Evolutionary conservation across 441 rosid species (phyloP).

Genomic region (Erodium moschatum): DNA sequence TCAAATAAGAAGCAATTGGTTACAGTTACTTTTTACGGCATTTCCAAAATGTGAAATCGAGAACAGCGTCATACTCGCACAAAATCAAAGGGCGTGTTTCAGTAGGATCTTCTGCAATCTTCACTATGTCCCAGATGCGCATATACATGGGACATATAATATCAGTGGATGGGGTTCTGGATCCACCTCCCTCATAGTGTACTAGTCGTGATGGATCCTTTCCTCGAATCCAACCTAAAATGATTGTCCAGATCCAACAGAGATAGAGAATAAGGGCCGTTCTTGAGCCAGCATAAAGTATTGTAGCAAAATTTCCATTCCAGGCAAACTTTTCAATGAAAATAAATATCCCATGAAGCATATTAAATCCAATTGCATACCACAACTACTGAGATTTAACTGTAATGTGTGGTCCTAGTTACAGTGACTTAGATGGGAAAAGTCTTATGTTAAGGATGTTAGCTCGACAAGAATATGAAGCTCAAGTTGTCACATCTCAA

Average conservation of each 20-base stretch:
- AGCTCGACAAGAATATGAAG: background rate
- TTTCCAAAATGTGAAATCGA: constrained; percentile 15
- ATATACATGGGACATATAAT: constrained; percentile 95
- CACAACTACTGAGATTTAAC: background rate
- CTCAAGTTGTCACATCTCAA: constrained; percentile 1
- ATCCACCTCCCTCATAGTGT: constrained; percentile 98
- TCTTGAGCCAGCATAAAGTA: background rate
- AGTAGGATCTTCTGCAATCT: constrained; percentile 75
- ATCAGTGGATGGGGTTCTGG: constrained; percentile 86
- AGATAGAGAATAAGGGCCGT: background rate
- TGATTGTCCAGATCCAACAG: constrained; percentile 21
- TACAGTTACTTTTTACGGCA: background rate
- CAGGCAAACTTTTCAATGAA: background rate
- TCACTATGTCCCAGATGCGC: constrained; percentile 95
- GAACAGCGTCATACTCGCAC: constrained; percentile 40
- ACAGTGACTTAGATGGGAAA: background rate
- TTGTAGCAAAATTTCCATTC: background rate
- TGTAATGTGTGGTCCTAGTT: background rate
- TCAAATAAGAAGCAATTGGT: constrained; percentile 17
- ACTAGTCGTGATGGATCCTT: constrained; percentile 68
- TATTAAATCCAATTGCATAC: background rate
- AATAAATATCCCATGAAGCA: background rate
- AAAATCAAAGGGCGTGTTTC: constrained; percentile 93
- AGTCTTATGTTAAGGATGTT: background rate
- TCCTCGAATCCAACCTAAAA: constrained; percentile 81